Conservation (phyloP, 208 protist species). For the Acanthamoeba royreba region DNA sequence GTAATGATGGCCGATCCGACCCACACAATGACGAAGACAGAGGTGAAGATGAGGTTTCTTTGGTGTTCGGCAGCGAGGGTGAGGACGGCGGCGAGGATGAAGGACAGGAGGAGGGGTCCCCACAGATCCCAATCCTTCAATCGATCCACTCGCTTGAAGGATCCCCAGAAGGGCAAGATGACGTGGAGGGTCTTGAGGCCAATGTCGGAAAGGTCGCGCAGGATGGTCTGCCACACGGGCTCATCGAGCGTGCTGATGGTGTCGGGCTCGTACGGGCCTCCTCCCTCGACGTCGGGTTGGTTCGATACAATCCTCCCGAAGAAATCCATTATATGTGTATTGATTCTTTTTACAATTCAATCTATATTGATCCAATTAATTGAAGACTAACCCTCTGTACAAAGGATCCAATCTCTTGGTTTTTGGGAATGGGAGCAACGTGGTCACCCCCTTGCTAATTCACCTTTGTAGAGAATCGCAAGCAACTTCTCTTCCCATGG, state of each 20-base stretch:
- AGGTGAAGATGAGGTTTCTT: conserved; percentile 80
- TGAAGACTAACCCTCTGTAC: too few relatives aligned
- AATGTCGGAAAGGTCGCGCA: not conserved
- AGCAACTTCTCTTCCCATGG: too few relatives aligned
- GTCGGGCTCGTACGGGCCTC: not conserved
- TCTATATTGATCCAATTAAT: too few relatives aligned
- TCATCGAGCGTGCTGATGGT: conserved; percentile 61
- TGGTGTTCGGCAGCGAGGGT: conserved; percentile 35
- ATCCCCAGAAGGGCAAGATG: conserved; percentile 29
- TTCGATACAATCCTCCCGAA: not conserved
- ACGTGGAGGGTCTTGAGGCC: not conserved
- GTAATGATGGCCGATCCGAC: conserved; percentile 86
- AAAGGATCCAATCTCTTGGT: too few relatives aligned
- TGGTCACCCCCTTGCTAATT: too few relatives aligned
- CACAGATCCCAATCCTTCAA: conserved; percentile 83
- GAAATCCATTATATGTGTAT: not conserved
- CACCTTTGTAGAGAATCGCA: too few relatives aligned
- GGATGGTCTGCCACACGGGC: conserved; percentile 44
- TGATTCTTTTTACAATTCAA: not conserved
- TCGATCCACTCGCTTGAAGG: not conserved
- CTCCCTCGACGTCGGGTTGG: not conserved
- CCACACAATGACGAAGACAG: conserved; percentile 89
- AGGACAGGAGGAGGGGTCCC: conserved; percentile 89
- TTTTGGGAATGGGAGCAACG: too few relatives aligned
- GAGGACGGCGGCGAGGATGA: conserved; percentile 77